These are phyloP conservation scores for Simplicillium aogashimaense DNA, from an alignment of 2,329 filamentous ascomycete species.

Conservation along the genomic window DNA sequence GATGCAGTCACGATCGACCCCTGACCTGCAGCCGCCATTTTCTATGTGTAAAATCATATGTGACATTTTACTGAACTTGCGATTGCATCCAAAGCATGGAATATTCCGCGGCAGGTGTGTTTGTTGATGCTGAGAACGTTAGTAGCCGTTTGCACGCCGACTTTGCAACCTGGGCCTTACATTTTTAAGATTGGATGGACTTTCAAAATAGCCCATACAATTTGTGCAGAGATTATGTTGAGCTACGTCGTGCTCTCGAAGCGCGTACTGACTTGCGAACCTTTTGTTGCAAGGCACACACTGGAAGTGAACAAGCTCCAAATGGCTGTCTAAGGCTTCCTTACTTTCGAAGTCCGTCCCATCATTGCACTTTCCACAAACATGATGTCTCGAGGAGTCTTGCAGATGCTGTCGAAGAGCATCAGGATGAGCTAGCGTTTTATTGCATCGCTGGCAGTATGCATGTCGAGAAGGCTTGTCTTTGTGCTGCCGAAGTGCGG, in stretches of 20 bases:
- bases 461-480: neutral
- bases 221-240: slow-evolving; percentile 9
- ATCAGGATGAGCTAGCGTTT: neutral
- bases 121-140: too few species aligned
- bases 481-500: neutral
- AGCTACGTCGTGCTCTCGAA: slow-evolving; percentile 5
- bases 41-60: too few species aligned
- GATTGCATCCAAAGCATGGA: too few species aligned
- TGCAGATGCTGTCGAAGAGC: slow-evolving; percentile 4
- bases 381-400: slow-evolving; percentile 2
- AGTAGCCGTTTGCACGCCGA: too few species aligned
- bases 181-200: slow-evolving; percentile 7
- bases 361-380: slow-evolving; percentile 3
- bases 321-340: slow-evolving; percentile 3
- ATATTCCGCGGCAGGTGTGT: too few species aligned
- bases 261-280: neutral
- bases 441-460: slow-evolving; percentile 5
- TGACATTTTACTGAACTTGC: too few species aligned
- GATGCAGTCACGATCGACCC: too few species aligned
- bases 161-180: too few species aligned
- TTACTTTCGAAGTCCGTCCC: neutral
- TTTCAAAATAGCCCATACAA: slow-evolving; percentile 5
- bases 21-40: too few species aligned
- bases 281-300: slow-evolving; percentile 1
- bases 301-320: slow-evolving; percentile 1